phyloP scores from a whole-genome alignment of 352 stramenopile species.

The Phytophthora palmivora region DNA sequence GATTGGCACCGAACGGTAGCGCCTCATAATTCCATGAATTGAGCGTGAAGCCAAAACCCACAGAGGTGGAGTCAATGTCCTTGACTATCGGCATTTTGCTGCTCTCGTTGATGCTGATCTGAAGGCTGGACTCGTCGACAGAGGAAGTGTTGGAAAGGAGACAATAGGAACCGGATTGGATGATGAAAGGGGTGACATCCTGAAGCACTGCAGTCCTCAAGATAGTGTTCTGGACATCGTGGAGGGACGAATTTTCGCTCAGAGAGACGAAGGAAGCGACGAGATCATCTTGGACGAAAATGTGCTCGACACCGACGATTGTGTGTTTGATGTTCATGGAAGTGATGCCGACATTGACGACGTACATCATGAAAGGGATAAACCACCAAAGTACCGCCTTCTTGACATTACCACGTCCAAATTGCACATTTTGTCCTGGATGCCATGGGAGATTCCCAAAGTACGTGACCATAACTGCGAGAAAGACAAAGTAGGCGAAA shows the following conservation, averaged over 20 bases:
- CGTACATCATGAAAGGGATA: conserved; percentile 42
- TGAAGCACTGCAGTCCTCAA: conserved; percentile 35
- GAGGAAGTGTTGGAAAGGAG: conserved; percentile 14
- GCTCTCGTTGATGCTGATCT: conserved; percentile 27
- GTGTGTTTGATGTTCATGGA: conserved; percentile 47
- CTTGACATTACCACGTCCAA: conserved; percentile 38
- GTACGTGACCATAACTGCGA: conserved; percentile 48
- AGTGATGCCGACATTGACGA: conserved; percentile 49
- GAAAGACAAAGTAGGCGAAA: conserved; percentile 42
- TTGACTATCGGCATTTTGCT: conserved; percentile 38
- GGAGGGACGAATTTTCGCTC: conserved; percentile 1
- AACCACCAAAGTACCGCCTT: conserved; percentile 37
- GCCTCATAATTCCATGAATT: conserved; percentile 55
- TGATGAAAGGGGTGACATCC: conserved; percentile 38
- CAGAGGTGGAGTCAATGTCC: conserved; percentile 41
- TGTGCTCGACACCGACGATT: conserved; percentile 36
- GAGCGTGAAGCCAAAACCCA: conserved; percentile 45
- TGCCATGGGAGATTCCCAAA: conserved; percentile 45
- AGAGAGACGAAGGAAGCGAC: conserved; percentile 2
- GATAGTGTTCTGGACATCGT: conserved; percentile 50
- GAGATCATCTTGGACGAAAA: conserved; percentile 45
- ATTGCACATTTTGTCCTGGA: conserved; percentile 28
- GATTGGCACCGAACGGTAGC: conserved; percentile 31
- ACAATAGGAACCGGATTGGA: conserved; percentile 39
- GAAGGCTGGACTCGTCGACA: background rate